Evolutionary conservation across 1,284 basidiomycete species (phyloP), one percentile per base, ranked within the genome.

Genomic region (Vanrija sp.): DNA sequence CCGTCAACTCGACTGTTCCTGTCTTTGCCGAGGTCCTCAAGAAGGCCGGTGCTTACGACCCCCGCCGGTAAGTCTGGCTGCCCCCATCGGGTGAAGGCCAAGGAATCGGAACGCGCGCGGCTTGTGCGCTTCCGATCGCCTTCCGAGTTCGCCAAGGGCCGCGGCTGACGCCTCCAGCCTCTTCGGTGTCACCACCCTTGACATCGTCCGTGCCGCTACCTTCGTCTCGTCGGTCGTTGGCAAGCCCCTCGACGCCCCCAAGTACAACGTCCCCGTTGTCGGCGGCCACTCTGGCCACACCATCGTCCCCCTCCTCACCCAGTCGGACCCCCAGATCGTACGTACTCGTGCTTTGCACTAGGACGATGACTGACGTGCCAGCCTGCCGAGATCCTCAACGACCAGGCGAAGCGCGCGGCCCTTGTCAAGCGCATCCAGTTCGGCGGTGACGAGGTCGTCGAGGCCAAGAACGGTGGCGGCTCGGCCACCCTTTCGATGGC

Each of bases 261-360:
- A 90, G 58, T 83, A 85, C 58, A 77, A 81, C 46, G 83, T 98
- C 60, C 88, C 93, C 57, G 94, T 98, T 63, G 80, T 98, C 55
- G 95, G 96, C 70, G 95, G 96, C 44, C 95, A 98, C 85, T 91
- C 88, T 43, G 95, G 96, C 65, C 82, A 87, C 45, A 98, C 95
- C 57, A 98, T 98, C 72, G 87, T 98, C 22, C 95, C 95, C 41
- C 82, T 98, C 46, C 85, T 98, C 68, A 91, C 89, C 42, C 95
- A 98, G 79, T 81, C 82, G 44, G 63, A 76, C 61, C 74, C 75
- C 51, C 56, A 64, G 57, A 71, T 72, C 51, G 68, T 71, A 49
- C 59, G 66, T 65, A 20, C n/a, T n/a, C n/a, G 16, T 10, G 15
- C 36, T 31, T 31, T 12, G 27, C 3, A 31, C 12, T 6, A 7